phyloP scores from a whole-genome alignment of 2,329 filamentous ascomycete species.

The Eurotiales sp. region DNA sequence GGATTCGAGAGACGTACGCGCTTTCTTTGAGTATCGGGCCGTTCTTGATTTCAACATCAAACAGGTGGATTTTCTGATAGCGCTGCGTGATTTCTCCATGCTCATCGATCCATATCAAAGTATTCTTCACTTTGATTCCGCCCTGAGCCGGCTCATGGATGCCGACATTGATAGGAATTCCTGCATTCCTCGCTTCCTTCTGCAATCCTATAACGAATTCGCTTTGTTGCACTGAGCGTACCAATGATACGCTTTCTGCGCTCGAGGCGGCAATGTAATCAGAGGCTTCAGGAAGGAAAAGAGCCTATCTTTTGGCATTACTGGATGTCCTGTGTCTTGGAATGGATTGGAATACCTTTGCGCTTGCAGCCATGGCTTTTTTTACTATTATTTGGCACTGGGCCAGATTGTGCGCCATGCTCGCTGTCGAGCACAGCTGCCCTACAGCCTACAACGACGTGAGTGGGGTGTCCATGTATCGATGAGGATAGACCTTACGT shows the following conservation, averaged over 20 bases:
- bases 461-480: constrained; percentile 1
- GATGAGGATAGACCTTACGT: constrained; percentile 9
- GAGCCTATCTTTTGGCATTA: constrained; percentile 47
- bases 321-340: neutral
- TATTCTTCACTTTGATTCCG: constrained; percentile 57
- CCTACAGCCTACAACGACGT: constrained; percentile 65
- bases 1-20: constrained; percentile 30
- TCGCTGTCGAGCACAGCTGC: constrained; percentile 82
- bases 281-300: constrained; percentile 88
- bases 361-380: constrained; percentile 70
- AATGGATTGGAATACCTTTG: constrained; percentile 56
- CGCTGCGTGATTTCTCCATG: constrained; percentile 55
- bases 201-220: constrained; percentile 75
- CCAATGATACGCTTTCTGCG: constrained; percentile 67
- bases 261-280: constrained; percentile 78
- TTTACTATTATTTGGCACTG: constrained; percentile 70
- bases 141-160: constrained; percentile 69
- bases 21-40: constrained; percentile 62
- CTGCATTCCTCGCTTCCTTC: constrained; percentile 59
- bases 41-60: constrained; percentile 64
- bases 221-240: constrained; percentile 60
- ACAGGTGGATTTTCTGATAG: constrained; percentile 90
- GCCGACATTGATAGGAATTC: constrained; percentile 76
- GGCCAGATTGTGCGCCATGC: constrained; percentile 71
- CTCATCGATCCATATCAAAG: constrained; percentile 63